Base-by-base conservation (phyloP, 305 asterid species). In the Striga hermonthica region DNA sequence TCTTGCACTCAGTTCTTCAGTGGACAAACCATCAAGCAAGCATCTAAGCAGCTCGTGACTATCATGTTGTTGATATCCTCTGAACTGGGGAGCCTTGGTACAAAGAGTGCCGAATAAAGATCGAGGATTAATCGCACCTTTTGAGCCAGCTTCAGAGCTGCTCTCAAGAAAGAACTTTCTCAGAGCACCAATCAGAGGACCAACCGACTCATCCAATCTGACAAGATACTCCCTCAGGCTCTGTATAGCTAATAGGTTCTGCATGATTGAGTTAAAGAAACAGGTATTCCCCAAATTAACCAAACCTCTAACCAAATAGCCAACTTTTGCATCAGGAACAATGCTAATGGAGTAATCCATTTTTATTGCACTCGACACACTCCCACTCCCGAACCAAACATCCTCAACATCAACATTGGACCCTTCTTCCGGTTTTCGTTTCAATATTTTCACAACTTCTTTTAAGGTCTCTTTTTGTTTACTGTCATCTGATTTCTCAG, bases 261-360 rank as follows among this genome's bases (percentile, higher is more conserved):
- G 97, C 84, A 85, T 67, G 55, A 87, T 69, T 3, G 97, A 90
- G 80, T 93, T 93, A 60, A 93, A 90, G 83, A 93, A 93, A 79
- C 99, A 93, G 0, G 99, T 86, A 75, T 93, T 93, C 67, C 99
- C 99, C 80, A 93, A 76, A 86, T 93, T 93, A 72, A 81, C 65
- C 74, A 93, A 79, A 57, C 99, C 99, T 82, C 86, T 85, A 44
- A 86, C 75, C 7, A 68, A 60, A 80, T 79, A 78, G 31, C 80
- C 75, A 58, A 62, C 63, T 50, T 57, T 77, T 11, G 62, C 75
- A 78, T 72, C 72, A 14, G 65, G 69, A 48, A 60, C 71, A 69
- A 57, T 73, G 53, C 74, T 62, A 7, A 62, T 40, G 68, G 73
- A 73, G 60, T 74, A 68, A 67, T 77, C 95, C 6, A 78, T 72